Evolutionary conservation across 2,329 filamentous ascomycete genomes (phyloP), one percentile per base, ranked within the genome.

Genomic region (Phaeosphaeria sp.): DNA sequence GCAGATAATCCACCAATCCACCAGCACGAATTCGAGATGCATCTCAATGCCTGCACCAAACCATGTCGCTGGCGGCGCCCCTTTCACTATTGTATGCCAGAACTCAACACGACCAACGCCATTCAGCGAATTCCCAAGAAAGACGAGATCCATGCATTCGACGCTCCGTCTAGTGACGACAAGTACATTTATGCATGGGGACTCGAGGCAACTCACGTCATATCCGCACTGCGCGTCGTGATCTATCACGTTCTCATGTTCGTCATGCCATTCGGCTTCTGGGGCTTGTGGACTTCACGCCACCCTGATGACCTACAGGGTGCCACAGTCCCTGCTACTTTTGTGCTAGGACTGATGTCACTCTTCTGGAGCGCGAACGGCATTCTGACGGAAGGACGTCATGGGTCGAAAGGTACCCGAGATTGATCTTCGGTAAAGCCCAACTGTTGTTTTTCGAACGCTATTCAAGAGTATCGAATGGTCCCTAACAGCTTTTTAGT

Each of bases 181-280:
- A 45, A 24, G 39, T 39, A 56, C 24, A 39, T 39, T 25, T 56
- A 50, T 56, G 53, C 53, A 17, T 56, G 53, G 47, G 53, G 53
- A 43, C 48, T 56, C 6, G 53, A 56, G 40, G 53, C 53, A 40
- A 56, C 50, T 18, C 47, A 50, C 22, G 27, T 44, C 7, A 49
- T 56, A 36, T 50, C 39, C 15, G 53, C 53, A 36, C 24, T 39
- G 24, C 46, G 51, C 40, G 47, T 56, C 18, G 46, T 44, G 20
- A 45, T 46, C 21, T 56, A 56, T 45, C 53, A 56, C 50, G n/a
- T 56, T 21, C 8, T 51, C 25, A 51, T 51, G 9, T 51, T 56
- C 42, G 17, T 49, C 30, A 20, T 51, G 13, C 53, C 42, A 6
- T 50, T 56, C 18, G 46, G 53, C 24, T 51, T 56, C 47, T 50